Conservation (phyloP, 805 yeast species). For the Nakazawaea anatomiae region DNA sequence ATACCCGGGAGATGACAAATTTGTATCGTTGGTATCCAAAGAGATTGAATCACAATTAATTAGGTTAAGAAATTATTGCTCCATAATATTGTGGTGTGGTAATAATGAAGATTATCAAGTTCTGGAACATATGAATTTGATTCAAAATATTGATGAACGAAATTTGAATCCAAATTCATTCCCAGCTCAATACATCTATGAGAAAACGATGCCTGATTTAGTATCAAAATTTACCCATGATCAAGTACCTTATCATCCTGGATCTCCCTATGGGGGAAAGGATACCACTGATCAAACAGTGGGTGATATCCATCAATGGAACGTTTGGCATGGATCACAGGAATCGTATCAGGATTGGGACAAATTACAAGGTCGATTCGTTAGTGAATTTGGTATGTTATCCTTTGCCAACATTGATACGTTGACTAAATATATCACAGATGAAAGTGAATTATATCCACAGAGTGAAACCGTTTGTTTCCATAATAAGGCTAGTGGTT, state of each 20-base stretch:
- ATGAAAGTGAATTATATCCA: constrained; percentile 32
- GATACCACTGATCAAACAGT: constrained; percentile 29
- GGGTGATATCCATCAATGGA: constrained; percentile 53
- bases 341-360: constrained; percentile 45
- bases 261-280: constrained; percentile 45
- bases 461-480: constrained; percentile 37
- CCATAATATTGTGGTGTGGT: constrained; percentile 35
- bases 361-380: constrained; percentile 40
- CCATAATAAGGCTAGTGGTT: constrained; percentile 46
- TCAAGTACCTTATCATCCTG: constrained; percentile 34
- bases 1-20: constrained; percentile 37
- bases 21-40: constrained; percentile 26
- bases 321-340: constrained; percentile 51
- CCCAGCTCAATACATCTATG: constrained; percentile 40
- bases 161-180: constrained; percentile 28
- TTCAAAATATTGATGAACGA: constrained; percentile 23
- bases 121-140: constrained; percentile 30
- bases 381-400: constrained; percentile 51
- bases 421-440: constrained; percentile 29
- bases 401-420: constrained; percentile 35
- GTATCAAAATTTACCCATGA: constrained; percentile 19
- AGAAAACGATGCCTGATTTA: constrained; percentile 29
- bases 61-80: constrained; percentile 35
- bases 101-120: constrained; percentile 44
- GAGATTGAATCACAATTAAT: constrained; percentile 35